These are phyloP conservation scores for Aspergillus phoenicis DNA, from an alignment of 2,329 filamentous ascomycete genomes.

Conservation along the genomic window DNA sequence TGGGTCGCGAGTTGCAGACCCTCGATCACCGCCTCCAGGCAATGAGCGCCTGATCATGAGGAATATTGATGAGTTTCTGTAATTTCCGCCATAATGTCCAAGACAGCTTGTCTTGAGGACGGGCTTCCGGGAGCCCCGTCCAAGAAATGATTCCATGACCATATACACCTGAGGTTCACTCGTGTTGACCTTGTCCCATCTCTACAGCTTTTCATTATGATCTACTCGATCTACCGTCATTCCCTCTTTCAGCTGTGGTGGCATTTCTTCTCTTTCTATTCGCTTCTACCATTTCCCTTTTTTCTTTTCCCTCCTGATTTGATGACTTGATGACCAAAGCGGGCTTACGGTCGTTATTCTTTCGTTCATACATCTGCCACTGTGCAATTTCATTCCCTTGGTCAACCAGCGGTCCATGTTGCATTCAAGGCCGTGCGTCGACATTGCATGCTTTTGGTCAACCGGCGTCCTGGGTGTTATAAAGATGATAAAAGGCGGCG, in stretches of 20 bases:
- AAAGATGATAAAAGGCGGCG: conserved; percentile 27
- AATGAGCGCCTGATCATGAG: conserved; percentile 47
- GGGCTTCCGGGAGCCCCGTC: conserved; percentile 11
- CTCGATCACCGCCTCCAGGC: conserved; percentile 44
- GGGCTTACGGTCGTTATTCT: conserved; percentile 40
- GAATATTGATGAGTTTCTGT: conserved; percentile 50
- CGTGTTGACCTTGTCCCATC: conserved; percentile 9
- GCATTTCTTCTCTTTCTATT: conserved; percentile 13
- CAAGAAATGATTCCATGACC: conserved; percentile 37
- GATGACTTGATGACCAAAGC: conserved; percentile 46
- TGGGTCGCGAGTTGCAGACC: conserved; percentile 35
- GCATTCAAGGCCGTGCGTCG: conserved; percentile 9
- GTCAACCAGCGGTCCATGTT: conserved; percentile 11
- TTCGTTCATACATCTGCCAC: conserved; percentile 17
- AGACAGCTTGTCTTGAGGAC: conserved; percentile 6
- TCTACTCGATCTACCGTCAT: conserved; percentile 10
- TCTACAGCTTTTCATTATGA: conserved; percentile 13
- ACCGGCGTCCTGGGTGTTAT: conserved; percentile 32
- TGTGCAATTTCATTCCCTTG: conserved; percentile 15
- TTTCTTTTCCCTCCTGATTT: conserved; percentile 24
- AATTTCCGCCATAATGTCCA: conserved; percentile 25
- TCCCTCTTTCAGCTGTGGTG: conserved; percentile 13
- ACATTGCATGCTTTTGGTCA: conserved; percentile 22
- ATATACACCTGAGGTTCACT: conserved; percentile 23
- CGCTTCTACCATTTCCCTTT: conserved; percentile 6